Conservation (phyloP, 2,329 filamentous ascomycete species). For the Pseudogymnoascus sp. region DNA sequence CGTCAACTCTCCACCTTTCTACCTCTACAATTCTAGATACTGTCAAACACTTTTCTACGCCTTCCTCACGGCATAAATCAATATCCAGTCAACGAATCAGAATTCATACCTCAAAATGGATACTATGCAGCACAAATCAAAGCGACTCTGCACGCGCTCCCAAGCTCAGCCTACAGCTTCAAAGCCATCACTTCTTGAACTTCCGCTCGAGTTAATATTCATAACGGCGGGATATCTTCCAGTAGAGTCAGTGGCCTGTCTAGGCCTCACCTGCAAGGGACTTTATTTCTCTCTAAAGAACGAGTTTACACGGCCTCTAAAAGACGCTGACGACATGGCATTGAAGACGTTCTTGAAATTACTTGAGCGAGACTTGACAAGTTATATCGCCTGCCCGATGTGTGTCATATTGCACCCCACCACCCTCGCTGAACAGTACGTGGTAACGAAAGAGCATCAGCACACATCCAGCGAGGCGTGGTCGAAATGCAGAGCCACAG, state of each 20-base stretch:
- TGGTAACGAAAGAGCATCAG: not conserved
- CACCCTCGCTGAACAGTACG: conserved; percentile 3
- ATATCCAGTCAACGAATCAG: not conserved
- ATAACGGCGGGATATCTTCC: conserved; percentile 11
- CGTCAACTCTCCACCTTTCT: not conserved
- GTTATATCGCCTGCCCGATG: conserved; percentile 11
- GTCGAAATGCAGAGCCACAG: conserved; percentile 5
- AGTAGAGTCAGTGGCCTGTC: conserved; percentile 9
- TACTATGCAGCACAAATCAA: not conserved
- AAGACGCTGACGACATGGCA: conserved; percentile 7
- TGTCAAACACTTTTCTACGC: not conserved
- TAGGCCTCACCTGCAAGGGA: conserved; percentile 5
- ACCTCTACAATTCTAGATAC: not conserved
- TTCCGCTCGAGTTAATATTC: conserved; percentile 13
- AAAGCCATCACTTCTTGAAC: conserved; percentile 9
- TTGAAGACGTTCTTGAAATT: conserved; percentile 9
- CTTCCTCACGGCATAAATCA: not conserved
- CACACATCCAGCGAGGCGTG: too few species aligned
- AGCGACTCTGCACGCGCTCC: not conserved
- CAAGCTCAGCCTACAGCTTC: not conserved
- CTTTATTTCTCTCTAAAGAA: conserved; percentile 8
- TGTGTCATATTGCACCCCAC: conserved; percentile 13
- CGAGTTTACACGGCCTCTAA: conserved; percentile 10
- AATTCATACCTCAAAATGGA: not conserved
- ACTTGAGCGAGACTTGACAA: conserved; percentile 12